Evolutionary conservation across 2,329 filamentous ascomycete species (phyloP), one percentile per base, ranked within the genome.

Genomic region (Stagonosporopsis cucurbitacearum): DNA sequence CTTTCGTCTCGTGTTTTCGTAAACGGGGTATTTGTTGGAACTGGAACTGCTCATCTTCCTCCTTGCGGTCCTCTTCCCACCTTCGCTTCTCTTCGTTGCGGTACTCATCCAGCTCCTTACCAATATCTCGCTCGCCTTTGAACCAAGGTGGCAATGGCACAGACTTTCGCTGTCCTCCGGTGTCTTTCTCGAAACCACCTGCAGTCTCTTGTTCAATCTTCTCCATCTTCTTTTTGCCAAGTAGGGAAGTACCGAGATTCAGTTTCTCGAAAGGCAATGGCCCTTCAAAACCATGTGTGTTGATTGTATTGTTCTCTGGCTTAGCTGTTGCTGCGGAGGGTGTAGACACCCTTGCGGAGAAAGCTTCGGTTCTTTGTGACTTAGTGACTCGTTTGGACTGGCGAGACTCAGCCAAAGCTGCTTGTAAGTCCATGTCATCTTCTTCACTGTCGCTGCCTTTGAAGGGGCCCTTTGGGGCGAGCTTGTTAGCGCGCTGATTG

Each of bases 221-320:
- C 67, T 79, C 79, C 78, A 78, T 81, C 64, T 79, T 84, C 73
- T 79, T 83, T 72, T 77, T 82, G 25, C 78, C 80, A 13, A 79
- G 72, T 11, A 79, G 74, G 32, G 85, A 88, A 47, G 85, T 87
- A 40, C 89, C 86, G 1, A 96, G 81, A 69, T 92, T 83, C 6
- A 88, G 77, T 46, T 83, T 94, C 65, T 96, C 92, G 68, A 99
- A 99, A 0, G 95, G 95, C 5, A 99, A 76, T 0, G 93, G 92
- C 0, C 94, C 94, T 62, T 86, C 85, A 68, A 96, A 90, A 3
- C 75, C 77, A 47, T 85, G 81, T 62, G 84, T 45, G 85, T 86
- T 9, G 82, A 68, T 3, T 6, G 32, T 6, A 6, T 13, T 37
- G 12, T 25, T 8, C 13, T 78, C 67, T 19, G 77, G 71, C 4